Base-by-base conservation (phyloP, 768 basidiomycete genomes). In the Stropharia rugosoannulata region DNA sequence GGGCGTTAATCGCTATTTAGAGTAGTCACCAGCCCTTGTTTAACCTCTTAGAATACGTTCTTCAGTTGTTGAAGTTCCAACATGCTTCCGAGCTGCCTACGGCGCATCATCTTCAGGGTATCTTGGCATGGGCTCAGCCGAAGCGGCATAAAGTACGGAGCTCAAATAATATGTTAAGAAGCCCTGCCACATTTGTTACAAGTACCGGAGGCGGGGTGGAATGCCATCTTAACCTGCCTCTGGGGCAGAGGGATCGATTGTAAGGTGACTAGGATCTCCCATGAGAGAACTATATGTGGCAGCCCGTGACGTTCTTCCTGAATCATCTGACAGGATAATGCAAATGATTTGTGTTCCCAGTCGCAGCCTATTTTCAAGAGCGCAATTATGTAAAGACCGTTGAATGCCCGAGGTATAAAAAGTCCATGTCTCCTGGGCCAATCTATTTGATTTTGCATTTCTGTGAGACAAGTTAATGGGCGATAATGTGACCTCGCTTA, bases 401-500 rank as follows among this genome's bases (percentile, higher is more conserved):
- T 32, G 29, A 7, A 32, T 32, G 29, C 29, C 29, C 29, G 29
- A 7, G 29, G 29, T 32, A 32, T 32, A 32, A 32, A 7, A 32
- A 32, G 29, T 10, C 29, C 29, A 4, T 32, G 29, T 32, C 3
- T 46, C 45, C 19, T 27, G 12, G 22, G 22, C 45, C 29, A 11
- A 27, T 46, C 45, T 25, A 46, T 22, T 27, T 27, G 22, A 27
- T 25, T 25, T 15, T 46, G 45, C 22, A 27, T 27, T 45, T 13
- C 15, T 46, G 22, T 27, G 25, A 13, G 42, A 43, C 25, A 35
- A 18, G 11, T 39, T 32, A 27, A 52, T 42, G 32, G 50, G 32
- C 43, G 13, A 22, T 29, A 41, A 44, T 27, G 36, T 52, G 51
- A 52, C 51, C 43, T 41, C 51, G 51, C 51, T 52, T 52, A 29